Evolutionary conservation across 2,329 filamentous ascomycete species (phyloP).

Genomic region (Trichoderma pleuroti): DNA sequence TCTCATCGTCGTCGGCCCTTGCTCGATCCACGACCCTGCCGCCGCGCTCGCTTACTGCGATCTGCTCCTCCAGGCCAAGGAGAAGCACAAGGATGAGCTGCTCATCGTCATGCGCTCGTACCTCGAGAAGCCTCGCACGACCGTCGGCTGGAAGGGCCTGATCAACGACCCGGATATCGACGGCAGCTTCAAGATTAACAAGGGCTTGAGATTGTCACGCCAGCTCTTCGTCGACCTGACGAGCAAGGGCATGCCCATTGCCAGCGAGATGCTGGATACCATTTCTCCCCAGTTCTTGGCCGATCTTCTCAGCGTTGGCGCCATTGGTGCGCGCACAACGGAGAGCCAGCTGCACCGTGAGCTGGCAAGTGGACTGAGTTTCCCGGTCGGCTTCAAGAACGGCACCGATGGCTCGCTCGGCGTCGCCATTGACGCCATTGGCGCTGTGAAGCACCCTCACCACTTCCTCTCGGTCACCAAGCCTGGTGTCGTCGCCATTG

Average conservation of each 20-base stretch:
- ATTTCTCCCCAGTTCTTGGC: conserved; percentile 97
- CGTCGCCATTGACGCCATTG: conserved; percentile 93
- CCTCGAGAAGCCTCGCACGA: conserved; percentile 97
- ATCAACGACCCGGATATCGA: conserved; percentile 99
- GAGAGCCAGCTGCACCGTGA: conserved; percentile 95
- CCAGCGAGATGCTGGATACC: conserved; percentile 96
- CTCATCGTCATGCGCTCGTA: conserved; percentile 97
- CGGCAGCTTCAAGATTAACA: conserved; percentile 98
- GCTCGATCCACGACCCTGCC: conserved; percentile 92
- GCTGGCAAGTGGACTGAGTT: conserved; percentile 86
- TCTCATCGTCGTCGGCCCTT: conserved; percentile 83
- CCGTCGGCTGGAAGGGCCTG: conserved; percentile 96
- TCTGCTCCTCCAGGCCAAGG: conserved; percentile 72
- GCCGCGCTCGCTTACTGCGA: conserved; percentile 93
- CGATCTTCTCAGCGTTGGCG: conserved; percentile 85
- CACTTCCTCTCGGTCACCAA: conserved; percentile 98
- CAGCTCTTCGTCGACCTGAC: conserved; percentile 94
- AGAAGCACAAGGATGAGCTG: conserved; percentile 85
- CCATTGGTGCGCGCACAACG: conserved; percentile 92
- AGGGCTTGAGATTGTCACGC: conserved; percentile 80
- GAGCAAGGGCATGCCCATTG: conserved; percentile 88
- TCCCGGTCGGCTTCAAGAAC: conserved; percentile 99
- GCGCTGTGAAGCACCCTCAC: conserved; percentile 85
- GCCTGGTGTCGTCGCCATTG: conserved; percentile 90
- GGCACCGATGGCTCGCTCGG: conserved; percentile 88